These are phyloP conservation scores for Nemania abortiva DNA, from an alignment of 2,329 filamentous ascomycete species.

Conservation along the genomic window DNA sequence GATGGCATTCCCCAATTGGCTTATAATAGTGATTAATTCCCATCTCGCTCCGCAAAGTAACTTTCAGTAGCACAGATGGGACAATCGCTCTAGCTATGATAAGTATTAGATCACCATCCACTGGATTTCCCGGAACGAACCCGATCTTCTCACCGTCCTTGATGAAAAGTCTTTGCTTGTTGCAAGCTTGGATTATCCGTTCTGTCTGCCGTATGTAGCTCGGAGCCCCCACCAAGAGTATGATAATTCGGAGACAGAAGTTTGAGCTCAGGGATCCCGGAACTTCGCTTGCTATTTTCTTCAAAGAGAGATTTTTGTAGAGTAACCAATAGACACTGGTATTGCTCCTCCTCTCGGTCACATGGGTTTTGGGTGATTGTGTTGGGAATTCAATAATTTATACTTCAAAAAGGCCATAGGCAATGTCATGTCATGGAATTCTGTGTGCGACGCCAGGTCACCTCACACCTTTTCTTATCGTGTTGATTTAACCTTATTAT, in stretches of 20 bases:
- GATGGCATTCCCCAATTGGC: slow-evolving; percentile 2
- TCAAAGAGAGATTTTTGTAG: neutral
- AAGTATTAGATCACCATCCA: neutral
- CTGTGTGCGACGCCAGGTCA: too few relatives aligned
- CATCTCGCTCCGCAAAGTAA: neutral
- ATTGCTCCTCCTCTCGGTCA: too few relatives aligned
- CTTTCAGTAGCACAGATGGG: neutral
- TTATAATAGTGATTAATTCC: neutral
- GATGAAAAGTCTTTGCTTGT: slow-evolving; percentile 3
- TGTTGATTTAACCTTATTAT: too few relatives aligned
- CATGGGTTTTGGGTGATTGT: too few relatives aligned
- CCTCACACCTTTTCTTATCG: too few relatives aligned
- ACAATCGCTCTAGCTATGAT: neutral
- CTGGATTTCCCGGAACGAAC: neutral
- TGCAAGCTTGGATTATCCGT: neutral
- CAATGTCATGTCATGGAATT: too few relatives aligned
- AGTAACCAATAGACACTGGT: too few relatives aligned
- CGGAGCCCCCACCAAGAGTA: too few relatives aligned
- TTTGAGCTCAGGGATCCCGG: neutral
- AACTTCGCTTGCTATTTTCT: neutral
- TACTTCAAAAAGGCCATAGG: too few relatives aligned
- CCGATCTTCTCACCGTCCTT: neutral
- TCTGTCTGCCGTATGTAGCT: neutral
- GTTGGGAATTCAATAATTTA: too few relatives aligned
- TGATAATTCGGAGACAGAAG: neutral